phyloP scores from a whole-genome alignment of 306 rosid genomes.

The Vigna mungo region DNA sequence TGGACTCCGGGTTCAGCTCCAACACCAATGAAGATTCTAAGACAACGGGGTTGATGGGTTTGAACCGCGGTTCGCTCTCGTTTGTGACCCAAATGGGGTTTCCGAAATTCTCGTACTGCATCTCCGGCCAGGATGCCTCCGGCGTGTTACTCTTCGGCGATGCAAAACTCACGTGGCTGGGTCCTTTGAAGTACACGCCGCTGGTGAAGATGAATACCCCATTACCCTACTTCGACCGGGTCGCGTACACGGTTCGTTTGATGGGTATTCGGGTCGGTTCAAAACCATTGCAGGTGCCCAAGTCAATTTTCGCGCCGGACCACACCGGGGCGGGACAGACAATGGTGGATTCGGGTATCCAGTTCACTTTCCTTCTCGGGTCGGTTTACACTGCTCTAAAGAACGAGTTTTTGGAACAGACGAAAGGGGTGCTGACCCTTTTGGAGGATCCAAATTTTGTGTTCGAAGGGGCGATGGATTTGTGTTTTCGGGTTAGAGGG shows the following conservation, averaged over 20 bases:
- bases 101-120: slow-evolving; percentile 83
- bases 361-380: slow-evolving; percentile 82
- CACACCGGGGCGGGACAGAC: slow-evolving; percentile 95
- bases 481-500: slow-evolving; percentile 55
- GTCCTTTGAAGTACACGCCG: slow-evolving; percentile 75
- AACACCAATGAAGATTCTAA: slow-evolving; percentile 76
- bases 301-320: slow-evolving; percentile 60
- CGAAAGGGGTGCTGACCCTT: slow-evolving; percentile 48
- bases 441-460: slow-evolving; percentile 65
- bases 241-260: slow-evolving; percentile 76
- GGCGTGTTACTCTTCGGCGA: slow-evolving; percentile 79
- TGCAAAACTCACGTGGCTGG: slow-evolving; percentile 58
- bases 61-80: slow-evolving; percentile 86
- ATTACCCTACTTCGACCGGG: slow-evolving; percentile 84
- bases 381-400: slow-evolving; percentile 73
- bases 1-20: slow-evolving; percentile 80
- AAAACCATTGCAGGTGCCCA: slow-evolving; percentile 53
- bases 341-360: slow-evolving; percentile 91
- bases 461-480: slow-evolving; percentile 86
- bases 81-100: slow-evolving; percentile 69
- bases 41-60: slow-evolving; percentile 83
- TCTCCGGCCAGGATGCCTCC: slow-evolving; percentile 68
- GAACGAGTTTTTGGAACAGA: slow-evolving; percentile 65
- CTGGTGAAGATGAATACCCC: slow-evolving; percentile 66
- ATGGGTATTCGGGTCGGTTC: slow-evolving; percentile 66